These are phyloP conservation scores for Haematococcus sp. DNA, from an alignment of 139 green algal species.

Conservation along the genomic window DNA sequence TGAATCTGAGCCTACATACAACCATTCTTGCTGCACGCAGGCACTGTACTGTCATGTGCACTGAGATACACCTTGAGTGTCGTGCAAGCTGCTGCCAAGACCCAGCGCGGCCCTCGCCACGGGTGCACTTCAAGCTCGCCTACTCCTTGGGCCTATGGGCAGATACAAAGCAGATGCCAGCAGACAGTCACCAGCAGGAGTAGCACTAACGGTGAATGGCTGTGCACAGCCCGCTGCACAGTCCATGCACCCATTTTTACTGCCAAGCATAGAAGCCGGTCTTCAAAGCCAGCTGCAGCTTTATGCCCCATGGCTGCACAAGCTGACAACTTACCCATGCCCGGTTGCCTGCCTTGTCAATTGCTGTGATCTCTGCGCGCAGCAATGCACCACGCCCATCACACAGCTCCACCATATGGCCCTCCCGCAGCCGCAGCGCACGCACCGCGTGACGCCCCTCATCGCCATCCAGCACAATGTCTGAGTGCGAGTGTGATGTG, in stretches of 20 bases:
- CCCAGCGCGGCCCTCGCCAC: constrained; percentile 36
- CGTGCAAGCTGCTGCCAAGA: constrained; percentile 66
- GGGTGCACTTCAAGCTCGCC: constrained; percentile 19
- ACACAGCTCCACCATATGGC: constrained; percentile 69
- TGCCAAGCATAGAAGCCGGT: too few species aligned
- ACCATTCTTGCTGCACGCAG: too few species aligned
- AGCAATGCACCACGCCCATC: constrained; percentile 63
- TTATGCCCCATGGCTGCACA: background rate
- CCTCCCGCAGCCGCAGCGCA: constrained; percentile 37
- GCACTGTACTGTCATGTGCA: too few species aligned
- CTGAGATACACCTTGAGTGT: constrained; percentile 74
- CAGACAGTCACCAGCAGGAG: background rate
- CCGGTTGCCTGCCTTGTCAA: constrained; percentile 6
- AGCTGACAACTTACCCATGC: constrained; percentile 19
- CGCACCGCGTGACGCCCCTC: constrained; percentile 54
- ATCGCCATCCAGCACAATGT: constrained; percentile 40
- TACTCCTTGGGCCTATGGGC: background rate
- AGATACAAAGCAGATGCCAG: too few species aligned
- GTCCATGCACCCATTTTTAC: too few species aligned
- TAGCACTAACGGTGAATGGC: too few species aligned
- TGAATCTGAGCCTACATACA: too few species aligned
- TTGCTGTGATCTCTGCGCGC: background rate
- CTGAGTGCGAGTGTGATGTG: too few species aligned
- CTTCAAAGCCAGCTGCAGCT: too few species aligned
- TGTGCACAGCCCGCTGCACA: too few species aligned